Base-by-base conservation (phyloP, 2,329 filamentous ascomycete genomes). In the Alternaria burnsii region DNA sequence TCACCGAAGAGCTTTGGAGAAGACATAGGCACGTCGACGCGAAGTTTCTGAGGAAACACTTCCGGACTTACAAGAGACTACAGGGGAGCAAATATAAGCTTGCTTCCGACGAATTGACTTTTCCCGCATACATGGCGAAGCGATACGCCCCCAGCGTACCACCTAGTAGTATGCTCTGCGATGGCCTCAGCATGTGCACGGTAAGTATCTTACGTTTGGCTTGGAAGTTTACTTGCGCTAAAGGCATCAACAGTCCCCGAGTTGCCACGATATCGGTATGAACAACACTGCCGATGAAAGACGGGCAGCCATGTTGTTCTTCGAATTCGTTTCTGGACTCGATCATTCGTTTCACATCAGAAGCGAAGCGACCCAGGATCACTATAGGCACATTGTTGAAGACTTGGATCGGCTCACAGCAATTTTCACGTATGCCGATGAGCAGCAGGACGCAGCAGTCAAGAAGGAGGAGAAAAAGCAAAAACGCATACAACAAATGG, bases 381-480 rank as follows among this genome's bases (percentile, higher is more conserved):
- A 54, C 4, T 54, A 7, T 6, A 14, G 52, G 2, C 52, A 54
- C 1, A 44, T 54, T 1, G 7, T 32, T 3, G 52, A 30, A 4
- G 40, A 46, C 4, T 34, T 44, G 6, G 40, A 32, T 12, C 11
- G 18, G 5, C 24, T 53, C 8, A 53, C 24, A 26, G 24, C 16
- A 6, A 16, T 7, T 11, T 53, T 43, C 26, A 53, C 38, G 6
- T 53, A 53, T 10, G 38, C 40, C 1, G 51, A 53, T 7, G 38
- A 53, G 16, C 51, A 53, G 22, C 40, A 53, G 18, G 28, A 32
- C 3, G 26, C 11, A 3, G 51, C 40, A 3, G 7, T 44, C 16
- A 43, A 53, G 40, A 53, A 53, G 26, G 40, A 53, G 12, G 40
- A 34, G 14, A 44, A 53, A 14, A 53, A 34, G 51, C 26, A 53